phyloP scores from a whole-genome alignment of 2,329 filamentous ascomycete genomes.

The Plenodomus lindquistii region DNA sequence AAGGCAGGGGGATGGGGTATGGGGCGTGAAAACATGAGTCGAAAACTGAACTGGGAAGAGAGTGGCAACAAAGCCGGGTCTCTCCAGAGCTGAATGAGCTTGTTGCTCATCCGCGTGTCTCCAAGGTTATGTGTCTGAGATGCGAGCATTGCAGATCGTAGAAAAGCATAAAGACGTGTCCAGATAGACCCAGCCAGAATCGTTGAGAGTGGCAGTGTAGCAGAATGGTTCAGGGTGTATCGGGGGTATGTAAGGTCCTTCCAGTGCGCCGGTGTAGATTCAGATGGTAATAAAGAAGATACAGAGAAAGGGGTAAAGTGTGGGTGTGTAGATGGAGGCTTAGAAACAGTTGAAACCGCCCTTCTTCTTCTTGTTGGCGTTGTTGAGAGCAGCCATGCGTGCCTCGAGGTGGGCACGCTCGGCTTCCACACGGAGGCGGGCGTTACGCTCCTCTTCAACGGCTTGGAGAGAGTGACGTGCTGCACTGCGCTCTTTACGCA shows the following conservation, averaged over 20 bases:
- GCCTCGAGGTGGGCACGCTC: conserved; percentile 89
- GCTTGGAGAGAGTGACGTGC: conserved; percentile 75
- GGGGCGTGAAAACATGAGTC: conserved; percentile 11
- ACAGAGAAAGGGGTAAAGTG: conserved; percentile 22
- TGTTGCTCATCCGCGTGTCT: neutral
- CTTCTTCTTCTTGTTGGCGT: conserved; percentile 89
- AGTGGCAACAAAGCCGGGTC: neutral
- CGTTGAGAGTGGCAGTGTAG: conserved; percentile 2
- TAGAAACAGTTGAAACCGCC: conserved; percentile 97
- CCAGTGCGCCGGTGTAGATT: conserved; percentile 25
- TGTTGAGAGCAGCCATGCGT: conserved; percentile 75
- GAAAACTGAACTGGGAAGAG: conserved; percentile 2
- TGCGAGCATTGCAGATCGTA: conserved; percentile 25
- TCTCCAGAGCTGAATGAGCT: neutral
- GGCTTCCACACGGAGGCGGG: conserved; percentile 85
- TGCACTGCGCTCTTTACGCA: conserved; percentile 63
- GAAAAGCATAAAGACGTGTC: conserved; percentile 28
- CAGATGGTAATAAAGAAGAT: conserved; percentile 23
- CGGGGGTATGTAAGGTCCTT: conserved; percentile 34
- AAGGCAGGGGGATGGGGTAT: conserved; percentile 7
- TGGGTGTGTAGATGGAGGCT: conserved; percentile 7
- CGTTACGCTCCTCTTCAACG: conserved; percentile 94
- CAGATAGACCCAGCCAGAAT: conserved; percentile 12
- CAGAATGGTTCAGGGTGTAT: conserved; percentile 12
- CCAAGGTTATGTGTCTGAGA: conserved; percentile 13